phyloP scores from a whole-genome alignment of 2,329 filamentous ascomycete genomes.

The Beauveria sp. region DNA sequence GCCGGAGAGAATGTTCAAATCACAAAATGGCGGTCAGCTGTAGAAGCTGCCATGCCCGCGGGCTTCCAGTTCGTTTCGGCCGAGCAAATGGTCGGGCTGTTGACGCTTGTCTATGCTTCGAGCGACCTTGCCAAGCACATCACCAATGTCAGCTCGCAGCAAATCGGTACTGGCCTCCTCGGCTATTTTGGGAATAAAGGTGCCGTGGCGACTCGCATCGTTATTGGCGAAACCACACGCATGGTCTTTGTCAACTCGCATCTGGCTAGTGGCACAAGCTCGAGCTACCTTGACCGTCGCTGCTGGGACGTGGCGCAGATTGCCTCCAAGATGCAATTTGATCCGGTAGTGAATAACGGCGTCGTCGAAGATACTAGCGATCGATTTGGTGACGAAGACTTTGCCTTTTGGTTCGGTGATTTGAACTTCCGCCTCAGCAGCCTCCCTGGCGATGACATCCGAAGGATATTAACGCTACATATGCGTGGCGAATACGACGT shows the following conservation, averaged over 20 bases:
- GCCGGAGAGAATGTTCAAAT: conserved; percentile 58
- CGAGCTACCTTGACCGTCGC: conserved; percentile 67
- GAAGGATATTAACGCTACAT: conserved; percentile 75
- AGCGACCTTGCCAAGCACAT: conserved; percentile 67
- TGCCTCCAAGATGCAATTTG: conserved; percentile 66
- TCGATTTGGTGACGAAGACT: conserved; percentile 80
- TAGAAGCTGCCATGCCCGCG: conserved; percentile 64
- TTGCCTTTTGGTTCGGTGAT: conserved; percentile 94
- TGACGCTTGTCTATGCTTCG: conserved; percentile 80
- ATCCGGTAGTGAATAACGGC: conserved; percentile 59
- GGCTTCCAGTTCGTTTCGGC: conserved; percentile 72
- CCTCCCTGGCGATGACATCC: conserved; percentile 83
- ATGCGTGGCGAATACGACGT: conserved; percentile 69
- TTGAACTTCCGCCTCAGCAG: conserved; percentile 89
- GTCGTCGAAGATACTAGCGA: conserved; percentile 59
- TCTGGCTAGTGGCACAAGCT: conserved; percentile 78
- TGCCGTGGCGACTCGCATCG: conserved; percentile 69
- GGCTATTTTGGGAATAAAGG: conserved; percentile 97
- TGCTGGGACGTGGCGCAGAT: conserved; percentile 89
- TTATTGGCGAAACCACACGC: conserved; percentile 83
- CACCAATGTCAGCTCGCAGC: conserved; percentile 72
- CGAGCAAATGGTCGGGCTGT: conserved; percentile 78
- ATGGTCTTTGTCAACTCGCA: conserved; percentile 90
- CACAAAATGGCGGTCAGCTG: conserved; percentile 71
- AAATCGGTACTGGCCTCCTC: conserved; percentile 80